phyloP scores from a whole-genome alignment of 768 basidiomycete genomes.

The Auricularia auricula-judae region DNA sequence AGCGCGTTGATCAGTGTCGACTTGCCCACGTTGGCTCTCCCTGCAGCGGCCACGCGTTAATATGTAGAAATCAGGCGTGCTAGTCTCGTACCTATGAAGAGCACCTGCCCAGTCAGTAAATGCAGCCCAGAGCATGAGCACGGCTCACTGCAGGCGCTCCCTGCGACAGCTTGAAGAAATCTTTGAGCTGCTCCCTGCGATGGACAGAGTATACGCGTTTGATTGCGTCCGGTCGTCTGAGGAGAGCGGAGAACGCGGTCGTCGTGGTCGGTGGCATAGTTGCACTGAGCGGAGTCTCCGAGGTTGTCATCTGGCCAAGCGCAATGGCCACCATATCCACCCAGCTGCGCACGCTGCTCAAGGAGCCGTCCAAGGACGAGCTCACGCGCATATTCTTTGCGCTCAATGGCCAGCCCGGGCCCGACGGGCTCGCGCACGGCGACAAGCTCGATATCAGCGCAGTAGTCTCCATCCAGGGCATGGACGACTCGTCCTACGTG shows the following conservation, averaged over 20 bases:
- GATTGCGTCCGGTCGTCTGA: not conserved
- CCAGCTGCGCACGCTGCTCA: slow-evolving; percentile 72
- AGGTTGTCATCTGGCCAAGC: not conserved
- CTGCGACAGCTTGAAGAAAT: not conserved
- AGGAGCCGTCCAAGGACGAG: slow-evolving; percentile 86
- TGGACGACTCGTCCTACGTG: slow-evolving; percentile 82
- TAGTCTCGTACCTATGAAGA: not conserved
- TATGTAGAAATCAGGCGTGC: not conserved
- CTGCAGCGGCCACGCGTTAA: slow-evolving; percentile 23
- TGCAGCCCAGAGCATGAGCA: not conserved
- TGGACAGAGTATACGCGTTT: not conserved
- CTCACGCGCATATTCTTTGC: slow-evolving; percentile 80
- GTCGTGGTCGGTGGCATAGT: not conserved
- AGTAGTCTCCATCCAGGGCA: slow-evolving; percentile 55
- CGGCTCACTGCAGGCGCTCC: not conserved
- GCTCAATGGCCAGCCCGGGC: slow-evolving; percentile 24
- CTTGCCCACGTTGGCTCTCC: slow-evolving; percentile 72
- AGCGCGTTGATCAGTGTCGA: slow-evolving; percentile 64
- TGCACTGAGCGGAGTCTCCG: not conserved
- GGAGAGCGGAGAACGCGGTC: not conserved
- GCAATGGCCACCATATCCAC: slow-evolving; percentile 74
- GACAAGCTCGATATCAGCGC: slow-evolving; percentile 84
- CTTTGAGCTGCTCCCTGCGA: not conserved
- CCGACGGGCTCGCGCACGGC: slow-evolving; percentile 22
- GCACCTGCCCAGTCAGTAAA: not conserved